Base-by-base conservation (phyloP, 805 yeast genomes). In the Kazachstania viticola region DNA sequence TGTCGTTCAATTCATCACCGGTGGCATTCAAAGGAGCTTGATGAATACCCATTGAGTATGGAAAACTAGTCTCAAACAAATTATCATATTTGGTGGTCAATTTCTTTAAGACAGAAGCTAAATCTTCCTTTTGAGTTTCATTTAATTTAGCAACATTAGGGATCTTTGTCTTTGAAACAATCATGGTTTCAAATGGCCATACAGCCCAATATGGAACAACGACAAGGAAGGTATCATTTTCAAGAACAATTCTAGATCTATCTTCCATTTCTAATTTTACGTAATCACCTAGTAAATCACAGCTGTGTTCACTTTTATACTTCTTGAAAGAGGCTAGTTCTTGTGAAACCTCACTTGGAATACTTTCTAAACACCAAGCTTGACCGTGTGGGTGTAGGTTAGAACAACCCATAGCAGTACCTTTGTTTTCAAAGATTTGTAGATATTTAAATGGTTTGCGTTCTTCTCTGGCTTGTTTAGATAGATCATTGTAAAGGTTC, bases 311-410 rank as follows among this genome's bases (percentile, higher is more conserved):
- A 36, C 58, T 49, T 9, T 49, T 42, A 48, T 79, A 79, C 27
- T 63, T 59, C 2, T 48, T 51, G 63, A 79, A 62, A 30, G 72
- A 63, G 4, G 46, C 53, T 30, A 75, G 58, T 51, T 79, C 85
- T 32, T 65, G 61, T 14, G 61, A 64, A 8, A 79, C 80, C 56
- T 78, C 85, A 23, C 71, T 71, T 5, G 88, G 87, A 11, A 77
- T 58, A 5, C 64, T 53, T 40, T 69, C 75, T 34, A 77, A 61
- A 54, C 79, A 71, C 88, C 88, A 79, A 11, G 79, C 82, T 57
- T 79, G 88, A 17, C 87, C 83, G 48, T 79, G 88, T 6, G 87
- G 85, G 54, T 79, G 88, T 2, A 83, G 79, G 48, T 79, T 79
- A 3, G 84, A 77, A 48, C 87, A 79, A 25, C 87, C 87, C 87